Evolutionary conservation across 805 yeast genomes (phyloP).

Genomic region (Suhomyces pyralidae): DNA sequence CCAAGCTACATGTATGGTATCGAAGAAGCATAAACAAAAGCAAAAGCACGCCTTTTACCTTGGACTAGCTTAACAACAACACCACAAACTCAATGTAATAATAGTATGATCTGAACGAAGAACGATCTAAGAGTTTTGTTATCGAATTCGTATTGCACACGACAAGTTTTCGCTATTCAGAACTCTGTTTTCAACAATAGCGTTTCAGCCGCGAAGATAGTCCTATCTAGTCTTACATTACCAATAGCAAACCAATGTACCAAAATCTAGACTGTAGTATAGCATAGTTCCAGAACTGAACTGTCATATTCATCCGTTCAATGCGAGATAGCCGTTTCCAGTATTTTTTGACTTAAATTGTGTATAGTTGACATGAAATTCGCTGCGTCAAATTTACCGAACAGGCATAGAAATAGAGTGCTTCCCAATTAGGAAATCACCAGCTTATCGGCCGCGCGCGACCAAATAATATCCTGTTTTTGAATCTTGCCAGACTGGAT

Average conservation of each 20-base stretch:
- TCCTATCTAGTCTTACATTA: not conserved
- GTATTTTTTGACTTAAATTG: not conserved
- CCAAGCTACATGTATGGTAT: not conserved
- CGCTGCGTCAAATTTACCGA: not conserved
- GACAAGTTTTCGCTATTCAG: not conserved
- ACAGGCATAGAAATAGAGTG: not conserved
- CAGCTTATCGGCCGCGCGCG: conserved; percentile 1
- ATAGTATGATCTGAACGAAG: not conserved
- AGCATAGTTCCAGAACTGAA: not conserved
- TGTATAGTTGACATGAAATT: not conserved
- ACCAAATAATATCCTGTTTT: not conserved
- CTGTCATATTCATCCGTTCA: not conserved
- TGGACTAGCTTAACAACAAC: not conserved
- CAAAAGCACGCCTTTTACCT: not conserved
- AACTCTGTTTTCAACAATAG: not conserved
- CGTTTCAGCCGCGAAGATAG: not conserved
- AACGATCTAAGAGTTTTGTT: not conserved
- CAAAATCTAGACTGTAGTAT: not conserved
- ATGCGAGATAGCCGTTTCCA: not conserved
- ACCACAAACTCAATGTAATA: not conserved
- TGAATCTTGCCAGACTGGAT: not conserved
- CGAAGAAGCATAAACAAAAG: not conserved
- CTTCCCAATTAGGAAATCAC: not conserved
- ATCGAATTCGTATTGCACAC: not conserved
- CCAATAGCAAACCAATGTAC: not conserved